phyloP scores from a whole-genome alignment of 2,329 filamentous ascomycete genomes.

The Pseudocercospora macadamiae region DNA sequence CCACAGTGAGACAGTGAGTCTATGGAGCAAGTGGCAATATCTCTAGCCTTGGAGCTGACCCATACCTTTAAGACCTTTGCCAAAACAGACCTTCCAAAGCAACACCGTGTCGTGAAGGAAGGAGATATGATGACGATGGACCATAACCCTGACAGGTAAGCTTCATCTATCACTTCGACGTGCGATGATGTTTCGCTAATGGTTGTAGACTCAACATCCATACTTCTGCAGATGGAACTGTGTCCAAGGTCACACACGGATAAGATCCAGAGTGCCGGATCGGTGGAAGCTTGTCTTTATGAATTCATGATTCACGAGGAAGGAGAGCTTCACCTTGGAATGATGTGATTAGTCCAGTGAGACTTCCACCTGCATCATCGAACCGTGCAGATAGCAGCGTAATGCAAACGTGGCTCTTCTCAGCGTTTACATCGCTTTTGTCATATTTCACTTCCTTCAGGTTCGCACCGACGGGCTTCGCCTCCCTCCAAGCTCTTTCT shows the following conservation, averaged over 20 bases:
- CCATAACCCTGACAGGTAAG: conserved; percentile 49
- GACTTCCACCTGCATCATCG: no score
- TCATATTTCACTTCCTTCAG: no score
- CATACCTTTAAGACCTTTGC: conserved; percentile 50
- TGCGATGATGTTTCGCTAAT: background rate
- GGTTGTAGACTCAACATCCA: conserved; percentile 51
- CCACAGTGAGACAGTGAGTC: conserved; percentile 48
- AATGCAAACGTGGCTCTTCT: no score
- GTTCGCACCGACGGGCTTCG: no score
- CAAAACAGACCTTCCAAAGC: conserved; percentile 51
- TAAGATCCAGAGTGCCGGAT: conserved; percentile 35
- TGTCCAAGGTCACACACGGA: conserved; percentile 53
- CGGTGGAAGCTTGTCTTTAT: no score
- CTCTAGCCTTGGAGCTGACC: background rate
- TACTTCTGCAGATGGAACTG: conserved; percentile 52
- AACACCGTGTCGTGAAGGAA: conserved; percentile 52
- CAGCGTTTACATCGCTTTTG: no score
- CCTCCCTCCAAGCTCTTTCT: no score
- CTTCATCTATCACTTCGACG: background rate
- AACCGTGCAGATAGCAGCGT: no score
- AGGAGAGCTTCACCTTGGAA: no score
- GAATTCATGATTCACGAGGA: no score
- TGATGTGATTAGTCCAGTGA: no score
- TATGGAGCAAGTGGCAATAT: no score
- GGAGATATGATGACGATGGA: conserved; percentile 53